Conservation (phyloP, 1,139 yeast species). For the Magnusiomyces tetraspermus region DNA sequence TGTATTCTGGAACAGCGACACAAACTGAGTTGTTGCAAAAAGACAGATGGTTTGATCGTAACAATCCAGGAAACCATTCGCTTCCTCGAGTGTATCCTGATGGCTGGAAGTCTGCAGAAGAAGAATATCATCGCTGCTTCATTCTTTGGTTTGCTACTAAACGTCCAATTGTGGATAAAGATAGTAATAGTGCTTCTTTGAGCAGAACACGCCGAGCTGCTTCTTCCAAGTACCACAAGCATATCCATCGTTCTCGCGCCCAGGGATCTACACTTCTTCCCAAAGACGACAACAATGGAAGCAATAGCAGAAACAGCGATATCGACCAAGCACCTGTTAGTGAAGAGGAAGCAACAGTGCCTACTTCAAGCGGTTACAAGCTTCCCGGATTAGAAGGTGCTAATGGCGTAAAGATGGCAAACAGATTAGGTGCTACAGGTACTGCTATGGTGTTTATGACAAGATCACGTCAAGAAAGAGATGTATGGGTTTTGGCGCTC, state of each 20-base stretch:
- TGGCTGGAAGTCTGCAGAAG: conserved; percentile 79
- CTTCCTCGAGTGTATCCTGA: conserved; percentile 68
- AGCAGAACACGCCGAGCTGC: conserved; percentile 9
- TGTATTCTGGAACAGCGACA: conserved; percentile 63
- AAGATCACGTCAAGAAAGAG: conserved; percentile 72
- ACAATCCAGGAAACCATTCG: conserved; percentile 46
- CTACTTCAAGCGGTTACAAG: too few species aligned
- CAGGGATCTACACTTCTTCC: too few species aligned
- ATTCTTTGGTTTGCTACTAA: conserved; percentile 76
- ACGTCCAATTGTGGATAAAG: conserved; percentile 31
- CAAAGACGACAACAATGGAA: too few species aligned
- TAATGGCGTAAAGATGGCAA: conserved; percentile 19
- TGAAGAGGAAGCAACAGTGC: too few species aligned
- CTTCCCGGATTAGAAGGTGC: neutral
- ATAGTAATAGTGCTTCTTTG: conserved; percentile 9
- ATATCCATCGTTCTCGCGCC: too few species aligned
- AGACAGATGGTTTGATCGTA: conserved; percentile 38
- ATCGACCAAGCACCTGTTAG: too few species aligned
- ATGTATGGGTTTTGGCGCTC: conserved; percentile 66
- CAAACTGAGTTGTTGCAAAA: conserved; percentile 47
- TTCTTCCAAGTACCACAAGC: conserved; percentile 13
- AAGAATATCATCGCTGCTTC: conserved; percentile 62
- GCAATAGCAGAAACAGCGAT: too few species aligned
- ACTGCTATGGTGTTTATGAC: conserved; percentile 67
- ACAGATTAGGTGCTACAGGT: conserved; percentile 60